Base-by-base conservation (phyloP, 2,329 filamentous ascomycete species). In the Penicillium sp. region DNA sequence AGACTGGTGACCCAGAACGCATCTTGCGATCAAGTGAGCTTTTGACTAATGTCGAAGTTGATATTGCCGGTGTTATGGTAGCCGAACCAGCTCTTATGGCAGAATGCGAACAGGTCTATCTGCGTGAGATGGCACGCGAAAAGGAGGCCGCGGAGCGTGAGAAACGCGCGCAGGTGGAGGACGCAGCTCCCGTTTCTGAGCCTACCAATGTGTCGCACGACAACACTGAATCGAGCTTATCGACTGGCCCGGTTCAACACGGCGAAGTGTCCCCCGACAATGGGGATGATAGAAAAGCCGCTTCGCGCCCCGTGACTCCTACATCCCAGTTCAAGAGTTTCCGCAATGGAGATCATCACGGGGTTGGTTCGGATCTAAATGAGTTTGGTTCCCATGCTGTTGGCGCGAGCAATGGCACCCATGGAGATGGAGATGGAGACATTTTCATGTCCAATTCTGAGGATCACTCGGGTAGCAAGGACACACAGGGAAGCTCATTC, bases 1-100 rank as follows among this genome's bases (percentile, higher is more conserved):
- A 82, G 10, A 79, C 83, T 51, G 87, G 85, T n/a, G 91, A 97
- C 61, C 82, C 84, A 59, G 86, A 95, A 54, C 79, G 88, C 35
- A 82, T 84, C 2, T 73, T 96, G 46, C 93, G 90, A 66, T 90
- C 88, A 1, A 95, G 94, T 52, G 93, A 98, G 70, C 82, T 98
- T 60, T 75, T 90, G 32, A 83, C 88, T 21, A 97, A 97, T 63
- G 91, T 96, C 2, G 89, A 96, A 65, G 91, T 97, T 31, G 91
- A 97, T 69, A 85, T 97, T 55, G 82, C 82, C 38, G 81, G 80
- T 41, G 83, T 96, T 49, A 84, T 88, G 62, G 75, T 76, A 37
- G 77, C 69, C 7, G 74, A 86, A 55, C 81, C 85, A 13, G 75
- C 74, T 10, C 73, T 85, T 31, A 75, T 85, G 35, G 70, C 73